Evolutionary conservation across 768 basidiomycete species (phyloP).

Genomic region (Termitomyces sp.): DNA sequence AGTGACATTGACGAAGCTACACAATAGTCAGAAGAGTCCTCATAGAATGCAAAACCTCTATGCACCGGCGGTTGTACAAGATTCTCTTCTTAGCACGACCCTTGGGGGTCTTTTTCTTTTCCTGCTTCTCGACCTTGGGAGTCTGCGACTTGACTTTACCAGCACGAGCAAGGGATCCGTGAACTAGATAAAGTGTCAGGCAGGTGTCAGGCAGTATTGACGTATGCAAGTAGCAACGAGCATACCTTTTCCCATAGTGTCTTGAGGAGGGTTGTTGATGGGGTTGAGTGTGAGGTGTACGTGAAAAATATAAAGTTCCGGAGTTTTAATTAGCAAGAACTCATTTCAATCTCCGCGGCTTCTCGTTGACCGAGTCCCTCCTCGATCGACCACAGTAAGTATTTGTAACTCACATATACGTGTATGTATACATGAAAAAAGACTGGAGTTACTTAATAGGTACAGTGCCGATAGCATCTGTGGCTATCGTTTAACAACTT

Average conservation of each 20-base stretch:
- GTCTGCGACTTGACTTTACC: slow-evolving; percentile 99
- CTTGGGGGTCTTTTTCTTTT: slow-evolving; percentile 98
- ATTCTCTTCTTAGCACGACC: slow-evolving; percentile 91
- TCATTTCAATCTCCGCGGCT: neutral
- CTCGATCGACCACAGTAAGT: too few species aligned
- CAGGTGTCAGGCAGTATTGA: too few species aligned
- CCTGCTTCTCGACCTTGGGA: slow-evolving; percentile 97
- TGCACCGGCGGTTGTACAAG: slow-evolving; percentile 11
- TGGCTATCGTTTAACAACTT: too few species aligned
- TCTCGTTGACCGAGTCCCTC: neutral
- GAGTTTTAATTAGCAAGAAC: neutral
- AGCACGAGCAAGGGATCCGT: slow-evolving; percentile 99
- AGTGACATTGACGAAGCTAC: slow-evolving; percentile 91
- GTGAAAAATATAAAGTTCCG: neutral
- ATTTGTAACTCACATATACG: too few species aligned
- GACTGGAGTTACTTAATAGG: too few species aligned
- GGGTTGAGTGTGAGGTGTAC: neutral
- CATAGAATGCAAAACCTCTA: neutral
- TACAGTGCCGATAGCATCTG: too few species aligned
- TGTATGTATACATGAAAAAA: neutral
- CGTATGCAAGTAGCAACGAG: neutral
- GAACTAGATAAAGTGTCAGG: slow-evolving; percentile 49
- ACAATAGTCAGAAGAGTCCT: slow-evolving; percentile 50
- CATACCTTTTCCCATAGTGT: slow-evolving; percentile 2
- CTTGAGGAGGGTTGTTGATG: neutral